Evolutionary conservation across 257 asterid genomes (phyloP).

Genomic region (Salvia splendens): DNA sequence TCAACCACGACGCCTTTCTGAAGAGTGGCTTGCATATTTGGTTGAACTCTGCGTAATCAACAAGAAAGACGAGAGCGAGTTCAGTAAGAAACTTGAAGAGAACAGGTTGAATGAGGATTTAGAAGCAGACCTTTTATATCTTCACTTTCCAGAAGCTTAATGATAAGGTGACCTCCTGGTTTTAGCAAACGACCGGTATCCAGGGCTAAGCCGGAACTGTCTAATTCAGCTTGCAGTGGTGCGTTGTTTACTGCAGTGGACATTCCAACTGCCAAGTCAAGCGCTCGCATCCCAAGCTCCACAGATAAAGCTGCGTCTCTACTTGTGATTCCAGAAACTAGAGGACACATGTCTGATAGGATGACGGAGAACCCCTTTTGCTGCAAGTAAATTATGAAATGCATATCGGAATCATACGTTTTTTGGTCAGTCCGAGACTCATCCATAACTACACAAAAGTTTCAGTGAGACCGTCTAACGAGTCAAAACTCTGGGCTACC

Average conservation of each 20-base stretch:
- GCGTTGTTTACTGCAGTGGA: constrained; percentile 33
- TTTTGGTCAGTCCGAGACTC: background rate
- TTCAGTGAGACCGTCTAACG: background rate
- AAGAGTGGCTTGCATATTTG: constrained; percentile 72
- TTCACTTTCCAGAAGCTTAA: constrained; percentile 91
- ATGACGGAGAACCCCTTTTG: constrained; percentile 73
- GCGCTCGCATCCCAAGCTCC: constrained; percentile 78
- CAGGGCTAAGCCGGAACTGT: constrained; percentile 22
- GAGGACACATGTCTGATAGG: constrained; percentile 92
- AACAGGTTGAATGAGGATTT: background rate
- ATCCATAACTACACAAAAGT: background rate
- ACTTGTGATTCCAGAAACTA: constrained; percentile 77
- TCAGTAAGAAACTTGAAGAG: constrained; percentile 2
- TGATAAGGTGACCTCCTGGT: constrained; percentile 73
- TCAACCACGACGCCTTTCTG: constrained; percentile 72
- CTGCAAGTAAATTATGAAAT: constrained; percentile 44
- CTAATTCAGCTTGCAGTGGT: constrained; percentile 30
- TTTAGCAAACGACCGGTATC: constrained; percentile 45
- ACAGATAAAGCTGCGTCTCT: constrained; percentile 82
- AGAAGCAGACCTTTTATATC: constrained; percentile 58
- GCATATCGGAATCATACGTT: background rate
- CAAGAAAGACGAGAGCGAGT: background rate
- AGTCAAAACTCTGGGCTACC: background rate
- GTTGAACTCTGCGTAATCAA: constrained; percentile 53
- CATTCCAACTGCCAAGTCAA: constrained; percentile 72